phyloP scores from a whole-genome alignment of 345 rosid genomes.

The Gossypium thurberi region DNA sequence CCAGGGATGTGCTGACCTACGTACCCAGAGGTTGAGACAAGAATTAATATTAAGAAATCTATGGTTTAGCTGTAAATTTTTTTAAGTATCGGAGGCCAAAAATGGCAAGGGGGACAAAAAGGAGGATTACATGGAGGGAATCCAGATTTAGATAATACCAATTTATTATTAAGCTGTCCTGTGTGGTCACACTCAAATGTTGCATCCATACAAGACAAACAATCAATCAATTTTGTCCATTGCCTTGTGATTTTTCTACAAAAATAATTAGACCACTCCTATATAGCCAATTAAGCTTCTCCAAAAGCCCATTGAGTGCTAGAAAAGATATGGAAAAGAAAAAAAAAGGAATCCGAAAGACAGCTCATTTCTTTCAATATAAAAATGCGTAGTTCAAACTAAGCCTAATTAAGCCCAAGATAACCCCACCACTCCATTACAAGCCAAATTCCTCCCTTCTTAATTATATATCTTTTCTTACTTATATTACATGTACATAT shows the following conservation, averaged over 20 bases:
- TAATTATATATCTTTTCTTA: neutral
- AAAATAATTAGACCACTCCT: conserved; percentile 17
- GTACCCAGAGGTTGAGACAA: neutral
- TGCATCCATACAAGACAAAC: conserved; percentile 42
- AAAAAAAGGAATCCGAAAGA: neutral
- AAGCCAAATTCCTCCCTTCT: conserved; percentile 11
- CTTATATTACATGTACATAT: too few species aligned
- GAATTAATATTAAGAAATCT: neutral
- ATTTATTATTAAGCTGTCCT: conserved; percentile 27
- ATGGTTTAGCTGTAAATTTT: conserved; percentile 23
- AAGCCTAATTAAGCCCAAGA: neutral
- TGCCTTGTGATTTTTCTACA: conserved; percentile 2
- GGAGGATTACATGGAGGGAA: conserved; percentile 31
- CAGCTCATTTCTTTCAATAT: conserved; percentile 21
- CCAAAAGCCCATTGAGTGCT: neutral
- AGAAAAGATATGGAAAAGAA: neutral
- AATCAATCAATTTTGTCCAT: conserved; percentile 34
- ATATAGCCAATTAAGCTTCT: conserved; percentile 11
- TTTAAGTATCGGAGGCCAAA: conserved; percentile 19
- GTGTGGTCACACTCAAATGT: conserved; percentile 17
- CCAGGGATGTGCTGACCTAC: neutral
- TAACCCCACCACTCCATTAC: conserved; percentile 16
- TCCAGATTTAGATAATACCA: conserved; percentile 35
- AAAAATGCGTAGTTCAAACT: conserved; percentile 8
- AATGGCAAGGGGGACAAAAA: conserved; percentile 32